These are phyloP conservation scores for Fusarium austroafricanum DNA, from an alignment of 2,329 filamentous ascomycete genomes.

Conservation along the genomic window DNA sequence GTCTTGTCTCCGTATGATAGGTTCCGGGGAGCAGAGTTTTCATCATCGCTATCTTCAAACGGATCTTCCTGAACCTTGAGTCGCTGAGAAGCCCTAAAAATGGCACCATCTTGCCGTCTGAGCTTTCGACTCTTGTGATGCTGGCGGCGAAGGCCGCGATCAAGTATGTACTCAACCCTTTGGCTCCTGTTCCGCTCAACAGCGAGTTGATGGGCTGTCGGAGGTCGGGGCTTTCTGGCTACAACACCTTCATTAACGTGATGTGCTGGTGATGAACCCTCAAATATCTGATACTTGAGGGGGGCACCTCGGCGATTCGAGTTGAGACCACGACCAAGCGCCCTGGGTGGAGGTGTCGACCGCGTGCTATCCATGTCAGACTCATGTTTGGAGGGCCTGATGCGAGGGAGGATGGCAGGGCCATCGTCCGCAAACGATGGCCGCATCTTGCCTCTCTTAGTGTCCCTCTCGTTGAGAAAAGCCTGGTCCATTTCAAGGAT, in stretches of 20 bases:
- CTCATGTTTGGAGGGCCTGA: constrained; percentile 71
- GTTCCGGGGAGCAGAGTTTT: constrained; percentile 57
- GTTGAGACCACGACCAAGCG: constrained; percentile 44
- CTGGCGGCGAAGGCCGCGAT: constrained; percentile 75
- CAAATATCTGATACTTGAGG: constrained; percentile 70
- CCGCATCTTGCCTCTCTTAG: constrained; percentile 63
- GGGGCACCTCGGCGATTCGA: constrained; percentile 57
- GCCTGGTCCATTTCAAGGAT: constrained; percentile 82
- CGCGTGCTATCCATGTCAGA: constrained; percentile 60
- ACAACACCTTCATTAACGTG: constrained; percentile 66
- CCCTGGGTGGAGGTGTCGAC: constrained; percentile 57
- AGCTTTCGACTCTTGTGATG: constrained; percentile 72
- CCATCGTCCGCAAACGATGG: constrained; percentile 62
- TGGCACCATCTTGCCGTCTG: constrained; percentile 72
- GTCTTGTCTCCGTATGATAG: constrained; percentile 48
- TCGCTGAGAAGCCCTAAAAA: constrained; percentile 74
- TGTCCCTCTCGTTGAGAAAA: constrained; percentile 71
- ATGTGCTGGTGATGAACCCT: constrained; percentile 70
- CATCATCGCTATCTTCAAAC: constrained; percentile 72
- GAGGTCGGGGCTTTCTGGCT: constrained; percentile 74
- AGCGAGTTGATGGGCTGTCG: constrained; percentile 84
- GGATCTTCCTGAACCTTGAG: constrained; percentile 66
- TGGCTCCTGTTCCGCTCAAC: constrained; percentile 82
- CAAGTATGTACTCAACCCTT: constrained; percentile 84
- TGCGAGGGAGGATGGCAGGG: constrained; percentile 70